Base-by-base conservation (phyloP, 768 basidiomycete genomes). In the Termitomyces sp. region DNA sequence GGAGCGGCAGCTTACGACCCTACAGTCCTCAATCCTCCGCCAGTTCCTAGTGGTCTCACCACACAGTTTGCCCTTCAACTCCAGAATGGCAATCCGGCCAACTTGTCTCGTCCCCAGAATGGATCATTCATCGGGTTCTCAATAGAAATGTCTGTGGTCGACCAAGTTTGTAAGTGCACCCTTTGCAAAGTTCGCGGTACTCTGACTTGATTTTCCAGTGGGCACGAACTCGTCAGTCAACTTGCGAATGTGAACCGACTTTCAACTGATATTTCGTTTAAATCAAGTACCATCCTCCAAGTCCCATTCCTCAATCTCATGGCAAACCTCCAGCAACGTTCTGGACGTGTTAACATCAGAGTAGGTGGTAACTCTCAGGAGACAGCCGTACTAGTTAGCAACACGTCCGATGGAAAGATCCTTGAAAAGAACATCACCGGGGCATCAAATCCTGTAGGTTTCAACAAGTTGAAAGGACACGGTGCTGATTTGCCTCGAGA, bases 311-410 rank as follows among this genome's bases (percentile, higher is more conserved):
- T 92, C 20, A 92, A 93, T 66, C 75, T 92, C 30, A 82, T 94
- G 78, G 77, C 81, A 3, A 87, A 89, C 63, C 73, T 94, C n/a
- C 77, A 75, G 53, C 75, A 82, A 61, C 79, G 91, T 22, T 80
- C 82, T 4, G 90, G 89, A 3, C 65, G 70, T 4, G 82, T 90
- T 12, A 72, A 78, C 9, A 70, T 92, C 24, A 82, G 90, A 53
- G 75, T 92, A 0, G 90, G 90, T n/a, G 90, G 90, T 44, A 92
- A 92, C 69, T 84, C 87, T 0, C 91, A 92, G 65, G 90, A 94
- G 53, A 78, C 75, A 1, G 86, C 84, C 2, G 66, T 72, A 6
- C 67, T 84, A 56, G 83, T 83, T 8, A 70, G 73, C 36, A 75
- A 71, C 36, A 78, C 84, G 8, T 66, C 79, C 0, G 77, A 83